Evolutionary conservation across 140 eudicot species (phyloP), one percentile per base, ranked within the genome.

Genomic region (Anethum foeniculum): DNA sequence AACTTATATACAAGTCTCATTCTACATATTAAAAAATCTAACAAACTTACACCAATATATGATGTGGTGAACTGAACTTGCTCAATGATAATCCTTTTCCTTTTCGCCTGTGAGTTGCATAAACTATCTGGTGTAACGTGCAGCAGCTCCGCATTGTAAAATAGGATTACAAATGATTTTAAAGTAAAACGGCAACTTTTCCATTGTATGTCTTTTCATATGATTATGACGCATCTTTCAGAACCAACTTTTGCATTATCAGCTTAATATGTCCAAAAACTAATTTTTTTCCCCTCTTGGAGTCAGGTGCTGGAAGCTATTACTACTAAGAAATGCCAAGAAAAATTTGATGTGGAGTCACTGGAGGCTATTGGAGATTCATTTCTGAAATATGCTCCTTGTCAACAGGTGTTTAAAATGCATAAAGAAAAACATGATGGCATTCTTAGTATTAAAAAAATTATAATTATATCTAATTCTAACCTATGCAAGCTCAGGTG

Each of bases 301-400:
- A 80, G 68, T 68, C 77, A 93, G 99, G 86, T 95, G 44, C 81
- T 95, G 90, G 99, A 95, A 80, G 97, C 97, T 28, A 82, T 92
- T 4, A 95, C 99, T 23, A 89, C 97, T 0, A 95, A 89, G 58
- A 84, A 85, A 60, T 95, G 99, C 85, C 91, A 80, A 58, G 99
- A 95, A 85, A 76, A 62, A 6, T 84, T 88, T 79, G 89, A 90
- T 86, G 76, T 95, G 80, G 97, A 95, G 84, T 95, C 99, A 27
- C 80, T 95, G 25, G 99, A 90, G 89, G 88, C 99, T 75, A 86
- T 95, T 60, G 99, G 99, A 4, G 99, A 95, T 81, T 95, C 99
- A 0, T 95, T 92, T 85, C 84, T 95, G 0, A 95, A 95, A 71
- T 95, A 95, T 72, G 93, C 96, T 81, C 88, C 90, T 21, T 83